Evolutionary conservation across 2,329 filamentous ascomycete genomes (phyloP), one percentile per base, ranked within the genome.

Genomic region (Venturia nashicola): DNA sequence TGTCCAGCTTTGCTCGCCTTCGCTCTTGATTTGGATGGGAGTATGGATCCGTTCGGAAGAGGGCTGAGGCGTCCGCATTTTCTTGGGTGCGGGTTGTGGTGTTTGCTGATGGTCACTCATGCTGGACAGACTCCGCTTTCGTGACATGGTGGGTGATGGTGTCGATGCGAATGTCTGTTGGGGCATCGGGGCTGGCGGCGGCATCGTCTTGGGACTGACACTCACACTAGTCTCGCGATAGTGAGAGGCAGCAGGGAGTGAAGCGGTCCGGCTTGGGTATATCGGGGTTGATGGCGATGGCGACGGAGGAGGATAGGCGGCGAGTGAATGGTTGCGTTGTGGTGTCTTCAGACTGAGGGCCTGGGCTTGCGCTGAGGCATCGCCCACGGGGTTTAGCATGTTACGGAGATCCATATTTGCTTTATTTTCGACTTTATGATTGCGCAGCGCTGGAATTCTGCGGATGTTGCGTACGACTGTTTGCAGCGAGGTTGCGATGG

Each of bases 141-240:
- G 57, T 16, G 59, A 62, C 44, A 65, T 42, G 39, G 42, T 59
- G 27, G 62, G 62, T 5, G 54, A 44, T 9, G 62, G 62, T n/a
- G 62, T 64, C 23, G 46, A 51, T 23, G 16, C 39, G 12, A 20
- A 51, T 23, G 12, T 27, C 46, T 51, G 46, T 27, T 51, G 46
- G 14, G 48, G 46, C 36, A 59, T 46, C 11, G 61, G 51, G 23
- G 46, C 46, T 55, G 61, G 61, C 27, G 61, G 61, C 11, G 62
- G 55, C 62, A 64, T 64, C 20, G 63, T 65, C 59, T 65, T 65
- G 12, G 63, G 63, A 51, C 63, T 65, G 34, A 65, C 63, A 51
- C 63, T 65, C 11, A 42, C 34, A 42, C 54, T 63, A 32, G 14
- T 32, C n/a, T 65, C 63, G 42, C 59, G 57, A n/a, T 57, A 51